Conservation (phyloP, 768 basidiomycete species). For the Trametes villosa region DNA sequence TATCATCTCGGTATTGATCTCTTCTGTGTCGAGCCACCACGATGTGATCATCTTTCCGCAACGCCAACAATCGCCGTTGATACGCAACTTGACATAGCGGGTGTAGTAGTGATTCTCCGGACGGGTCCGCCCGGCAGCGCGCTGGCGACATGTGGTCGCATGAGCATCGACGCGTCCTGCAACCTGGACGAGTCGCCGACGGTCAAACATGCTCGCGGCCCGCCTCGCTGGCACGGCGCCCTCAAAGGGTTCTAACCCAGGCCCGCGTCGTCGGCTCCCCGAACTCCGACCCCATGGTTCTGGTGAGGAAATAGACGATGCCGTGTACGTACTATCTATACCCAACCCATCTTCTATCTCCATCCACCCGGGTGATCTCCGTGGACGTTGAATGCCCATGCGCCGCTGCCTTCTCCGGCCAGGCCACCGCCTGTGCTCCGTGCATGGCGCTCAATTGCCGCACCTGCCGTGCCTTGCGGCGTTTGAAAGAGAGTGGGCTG, state of each 20-base stretch:
- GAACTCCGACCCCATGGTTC: slow-evolving; percentile 10
- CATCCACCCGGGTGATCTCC: not conserved
- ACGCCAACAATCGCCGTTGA: no score
- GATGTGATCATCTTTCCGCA: no score
- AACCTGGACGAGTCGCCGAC: no score
- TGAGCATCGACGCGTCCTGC: no score
- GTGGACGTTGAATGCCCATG: not conserved
- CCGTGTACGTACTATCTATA: slow-evolving; percentile 8
- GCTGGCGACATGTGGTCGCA: no score
- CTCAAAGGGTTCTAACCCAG: not conserved
- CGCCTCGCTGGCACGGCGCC: not conserved
- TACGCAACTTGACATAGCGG: no score
- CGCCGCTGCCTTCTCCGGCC: slow-evolving; percentile 2
- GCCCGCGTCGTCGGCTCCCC: slow-evolving; percentile 18
- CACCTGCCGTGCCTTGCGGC: not conserved
- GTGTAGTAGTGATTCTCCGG: no score
- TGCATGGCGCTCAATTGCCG: no score
- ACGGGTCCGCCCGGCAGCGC: no score
- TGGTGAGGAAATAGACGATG: slow-evolving; percentile 1
- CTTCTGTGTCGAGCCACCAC: no score
- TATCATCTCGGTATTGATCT: no score
- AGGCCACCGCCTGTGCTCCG: not conserved
- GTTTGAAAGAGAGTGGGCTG: not conserved
- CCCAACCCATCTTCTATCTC: slow-evolving; percentile 3
- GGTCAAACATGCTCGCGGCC: no score